Evolutionary conservation across 257 asterid species (phyloP).

Genomic region (Nicotiana tabacum): DNA sequence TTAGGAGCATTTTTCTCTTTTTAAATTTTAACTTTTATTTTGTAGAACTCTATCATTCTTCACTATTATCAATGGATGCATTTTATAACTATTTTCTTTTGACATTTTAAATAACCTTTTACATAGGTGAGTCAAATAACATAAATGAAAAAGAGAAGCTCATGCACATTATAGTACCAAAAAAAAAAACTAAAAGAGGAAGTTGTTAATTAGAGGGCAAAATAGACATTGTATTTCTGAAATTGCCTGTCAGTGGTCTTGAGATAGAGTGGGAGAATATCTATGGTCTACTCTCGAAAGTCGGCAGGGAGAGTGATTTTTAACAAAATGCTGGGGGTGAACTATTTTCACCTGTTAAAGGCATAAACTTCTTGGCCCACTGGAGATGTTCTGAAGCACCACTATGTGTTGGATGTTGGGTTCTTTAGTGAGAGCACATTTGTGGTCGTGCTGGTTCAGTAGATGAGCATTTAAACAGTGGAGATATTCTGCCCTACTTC

Average conservation of each 20-base stretch:
- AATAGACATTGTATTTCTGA: not conserved
- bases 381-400: not conserved
- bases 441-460: not conserved
- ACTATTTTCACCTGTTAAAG: not conserved
- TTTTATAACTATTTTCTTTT: not conserved
- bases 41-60: not conserved
- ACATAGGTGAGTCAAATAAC: not conserved
- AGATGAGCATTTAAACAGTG: not conserved
- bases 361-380: not conserved
- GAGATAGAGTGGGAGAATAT: not conserved
- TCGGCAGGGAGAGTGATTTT: not conserved
- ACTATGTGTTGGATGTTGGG: not conserved
- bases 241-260: not conserved
- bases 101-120: not conserved
- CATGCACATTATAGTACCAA: not conserved
- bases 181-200: not conserved
- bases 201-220: not conserved
- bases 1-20: not conserved
- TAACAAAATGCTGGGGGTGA: not conserved
- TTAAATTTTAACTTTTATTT: not conserved
- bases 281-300: not conserved
- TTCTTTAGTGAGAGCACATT: not conserved
- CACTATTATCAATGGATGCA: not conserved
- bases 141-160: not conserved
- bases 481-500: not conserved